These are phyloP conservation scores for Lichtheimia corymbifera DNA, from an alignment of 371 early-diverging fungal genomes.

Conservation along the genomic window DNA sequence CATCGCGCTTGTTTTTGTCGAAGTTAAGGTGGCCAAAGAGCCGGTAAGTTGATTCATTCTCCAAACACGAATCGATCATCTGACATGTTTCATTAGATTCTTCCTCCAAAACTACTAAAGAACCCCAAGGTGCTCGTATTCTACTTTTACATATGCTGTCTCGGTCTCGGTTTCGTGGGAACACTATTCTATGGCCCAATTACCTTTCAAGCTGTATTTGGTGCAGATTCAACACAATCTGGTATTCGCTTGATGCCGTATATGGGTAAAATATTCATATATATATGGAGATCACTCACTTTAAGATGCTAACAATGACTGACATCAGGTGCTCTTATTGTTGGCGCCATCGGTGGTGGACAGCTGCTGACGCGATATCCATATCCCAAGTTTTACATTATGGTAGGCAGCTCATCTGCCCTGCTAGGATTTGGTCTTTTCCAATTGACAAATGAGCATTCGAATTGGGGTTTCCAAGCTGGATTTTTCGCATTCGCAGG, in stretches of 20 bases:
- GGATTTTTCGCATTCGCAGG: slow-evolving; percentile 39
- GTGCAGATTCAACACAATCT: slow-evolving; percentile 38
- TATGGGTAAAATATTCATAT: slow-evolving; percentile 22
- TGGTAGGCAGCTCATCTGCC: slow-evolving; percentile 26
- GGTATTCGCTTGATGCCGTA: slow-evolving; percentile 49
- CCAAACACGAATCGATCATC: background rate
- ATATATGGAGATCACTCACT: too few species aligned
- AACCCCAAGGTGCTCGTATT: slow-evolving; percentile 10
- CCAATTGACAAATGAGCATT: slow-evolving; percentile 30
- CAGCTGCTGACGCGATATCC: slow-evolving; percentile 23
- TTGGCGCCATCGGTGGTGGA: slow-evolving; percentile 31
- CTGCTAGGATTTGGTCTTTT: slow-evolving; percentile 44
- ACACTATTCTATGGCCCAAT: slow-evolving; percentile 72
- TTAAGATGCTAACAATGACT: too few species aligned
- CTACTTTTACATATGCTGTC: slow-evolving; percentile 10
- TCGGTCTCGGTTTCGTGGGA: slow-evolving; percentile 51
- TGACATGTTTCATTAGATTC: slow-evolving; percentile 8
- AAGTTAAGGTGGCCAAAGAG: slow-evolving; percentile 20
- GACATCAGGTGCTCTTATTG: slow-evolving; percentile 20
- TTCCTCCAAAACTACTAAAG: slow-evolving; percentile 11
- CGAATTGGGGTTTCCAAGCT: slow-evolving; percentile 39
- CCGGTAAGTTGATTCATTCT: slow-evolving; percentile 18
- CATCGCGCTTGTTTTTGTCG: slow-evolving; percentile 2
- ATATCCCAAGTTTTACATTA: slow-evolving; percentile 28
- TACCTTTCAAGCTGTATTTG: slow-evolving; percentile 54